Percentiles rank a stretch among this genome's conserved stretches.
phyloP scores from a whole-genome alignment of 2,329 filamentous ascomycete genomes.

The Thielaviopsis punctulata region DNA sequence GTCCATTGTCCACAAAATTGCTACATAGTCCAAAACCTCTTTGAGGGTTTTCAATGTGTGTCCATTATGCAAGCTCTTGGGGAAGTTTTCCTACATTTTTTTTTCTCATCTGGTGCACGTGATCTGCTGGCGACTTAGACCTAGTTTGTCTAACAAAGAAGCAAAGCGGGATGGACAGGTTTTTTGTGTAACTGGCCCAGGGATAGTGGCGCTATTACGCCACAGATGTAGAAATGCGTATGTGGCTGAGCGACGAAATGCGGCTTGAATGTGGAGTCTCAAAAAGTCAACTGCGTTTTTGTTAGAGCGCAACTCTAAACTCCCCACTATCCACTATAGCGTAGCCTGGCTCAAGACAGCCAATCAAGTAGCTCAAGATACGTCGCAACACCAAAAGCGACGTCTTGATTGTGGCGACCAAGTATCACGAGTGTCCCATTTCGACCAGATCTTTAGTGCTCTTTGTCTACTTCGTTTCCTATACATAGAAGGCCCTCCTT shows the following conservation, averaged over 20 bases:
- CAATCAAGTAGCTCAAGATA: neutral
- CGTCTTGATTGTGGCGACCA: neutral
- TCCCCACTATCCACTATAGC: neutral
- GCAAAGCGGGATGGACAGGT: neutral
- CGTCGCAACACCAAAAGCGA: neutral
- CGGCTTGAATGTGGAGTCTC: too few relatives aligned
- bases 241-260: neutral
- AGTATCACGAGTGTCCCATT: too few relatives aligned
- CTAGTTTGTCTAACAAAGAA: too few relatives aligned
- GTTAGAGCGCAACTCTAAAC: neutral
- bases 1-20: neutral
- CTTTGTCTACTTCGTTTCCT: neutral
- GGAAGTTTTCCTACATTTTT: too few relatives aligned
- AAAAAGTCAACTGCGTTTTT: neutral
- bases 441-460: neutral
- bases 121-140: neutral
- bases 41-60: too few relatives aligned
- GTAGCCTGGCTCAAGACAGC: neutral
- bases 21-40: too few relatives aligned
- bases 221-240: neutral
- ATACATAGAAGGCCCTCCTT: too few relatives aligned
- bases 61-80: too few relatives aligned
- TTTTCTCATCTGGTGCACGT: too few relatives aligned
- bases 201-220: neutral
- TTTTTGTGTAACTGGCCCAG: neutral